Evolutionary conservation across 257 asterid genomes (phyloP), one percentile per base, ranked within the genome.

Genomic region (Fraxinus excelsior): DNA sequence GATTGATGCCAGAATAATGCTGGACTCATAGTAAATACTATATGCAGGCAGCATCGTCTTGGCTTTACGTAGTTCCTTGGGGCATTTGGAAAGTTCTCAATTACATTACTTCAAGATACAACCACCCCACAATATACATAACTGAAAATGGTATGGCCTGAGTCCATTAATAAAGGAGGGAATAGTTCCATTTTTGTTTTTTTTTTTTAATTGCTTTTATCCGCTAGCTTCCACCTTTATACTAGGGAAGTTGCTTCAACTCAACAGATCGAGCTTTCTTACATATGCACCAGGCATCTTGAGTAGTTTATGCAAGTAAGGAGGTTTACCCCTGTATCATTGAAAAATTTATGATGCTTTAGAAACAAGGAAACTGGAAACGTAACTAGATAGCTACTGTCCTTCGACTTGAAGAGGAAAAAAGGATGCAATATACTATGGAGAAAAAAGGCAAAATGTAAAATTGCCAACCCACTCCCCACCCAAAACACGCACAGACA

Each of bases 41-140:
- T 65, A n/a, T 76, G 80, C 81, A 86, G 90, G 90, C 88, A 40
- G 92, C 88, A 28, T 88, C 90, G 3, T 42, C 86, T 18, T 86
- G 92, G 90, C 89, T 88, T 60, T 84, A 84, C 76, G 60, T 82
- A 74, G 89, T 86, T 81, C 92, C 90, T 70, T 86, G 90, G 90
- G 92, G 92, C 70, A 78, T 88, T 56, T 12, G 81, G 83, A 84
- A 83, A 80, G 71, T 84, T 83, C 87, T 88, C 28, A 84, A 85
- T 78, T 78, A 83, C 74, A 81, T 88, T 34, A 79, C 89, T 11
- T 29, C 26, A 53, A 84, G 85, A 84, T 86, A 86, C 81, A 84
- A 85, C 78, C 83, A 88, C 75, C 88, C 88, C 14, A 68, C 86
- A 19, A 26, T 88, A 11, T 88, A 86, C 60, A 70, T 84, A 69